Evolutionary conservation across 2,329 filamentous ascomycete species (phyloP), one percentile per base, ranked within the genome.

Genomic region (Zymoseptoria brevis): DNA sequence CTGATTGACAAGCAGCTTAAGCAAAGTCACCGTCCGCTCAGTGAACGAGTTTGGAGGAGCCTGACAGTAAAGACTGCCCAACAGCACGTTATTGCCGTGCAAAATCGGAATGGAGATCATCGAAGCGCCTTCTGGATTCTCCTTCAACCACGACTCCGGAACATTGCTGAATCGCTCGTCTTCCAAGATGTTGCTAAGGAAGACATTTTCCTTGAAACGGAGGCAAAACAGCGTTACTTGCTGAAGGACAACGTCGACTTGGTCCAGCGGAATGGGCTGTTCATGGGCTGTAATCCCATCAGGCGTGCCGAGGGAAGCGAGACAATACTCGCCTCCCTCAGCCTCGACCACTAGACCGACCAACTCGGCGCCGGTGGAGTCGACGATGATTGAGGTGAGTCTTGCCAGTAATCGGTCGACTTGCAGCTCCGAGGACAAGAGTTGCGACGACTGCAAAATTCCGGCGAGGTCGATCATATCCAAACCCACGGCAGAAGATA

Each of bases 401-500:
- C 88, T 91, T 68, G 87, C 86, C 61, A 92, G 80, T 3, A 93
- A 79, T 66, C 87, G 83, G 63, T 92, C 88, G 11, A 92, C 83
- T 64, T 88, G 83, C 9, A 93, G 75, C 55, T 91, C 87, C 16
- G 88, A 91, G 4, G 88, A 92, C 50, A 93, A 86, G 50, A 92
- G 83, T 69, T 91, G 89, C 8, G 87, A 90, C 2, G 87, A 89
- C 66, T 89, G 85, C 13, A 93, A 77, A 60, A 93, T 92, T 22
- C 87, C 87, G 50, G 89, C 86, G 62, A 92, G 74, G 72, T 92
- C 89, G 69, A 93, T 86, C 86, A 93, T 91, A 74, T 93, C 89
- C 56, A 93, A 80, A 3, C 78, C 79, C 0, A 77, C 75, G 26
- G 87, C 85, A 49, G 87, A 87, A 60, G 82, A 19, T 50, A 73